Evolutionary conservation across 129 eudicot genomes (phyloP).

Genomic region (Tanacetum coccineum): DNA sequence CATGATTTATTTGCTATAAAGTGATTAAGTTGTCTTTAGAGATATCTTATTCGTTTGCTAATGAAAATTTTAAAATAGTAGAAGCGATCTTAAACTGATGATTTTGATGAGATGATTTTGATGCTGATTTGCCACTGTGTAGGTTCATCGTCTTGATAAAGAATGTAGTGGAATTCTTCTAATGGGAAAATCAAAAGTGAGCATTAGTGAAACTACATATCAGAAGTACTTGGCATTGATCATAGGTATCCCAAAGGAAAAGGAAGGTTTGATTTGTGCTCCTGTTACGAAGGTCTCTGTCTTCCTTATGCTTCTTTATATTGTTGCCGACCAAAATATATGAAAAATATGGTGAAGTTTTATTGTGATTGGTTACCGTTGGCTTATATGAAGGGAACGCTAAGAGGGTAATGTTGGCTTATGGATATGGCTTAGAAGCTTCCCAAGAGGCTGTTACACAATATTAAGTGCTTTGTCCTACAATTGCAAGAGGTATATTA

Average conservation of each 20-base stretch:
- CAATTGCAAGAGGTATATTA: too few relatives aligned
- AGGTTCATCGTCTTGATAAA: constrained; percentile 98
- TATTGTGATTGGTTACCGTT: constrained; percentile 34
- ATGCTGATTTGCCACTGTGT: too few relatives aligned
- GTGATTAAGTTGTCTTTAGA: too few relatives aligned
- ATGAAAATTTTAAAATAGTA: too few relatives aligned
- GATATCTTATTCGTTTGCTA: too few relatives aligned
- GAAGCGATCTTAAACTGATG: too few relatives aligned
- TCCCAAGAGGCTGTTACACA: constrained; percentile 84
- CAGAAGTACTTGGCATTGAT: constrained; percentile 87
- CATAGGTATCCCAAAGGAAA: constrained; percentile 79
- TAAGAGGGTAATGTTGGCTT: constrained; percentile 75
- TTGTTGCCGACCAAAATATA: not conserved
- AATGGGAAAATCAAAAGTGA: constrained; percentile 89
- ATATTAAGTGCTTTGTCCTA: constrained; percentile 88
- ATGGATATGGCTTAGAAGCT: constrained; percentile 64
- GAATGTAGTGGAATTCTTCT: constrained; percentile 84
- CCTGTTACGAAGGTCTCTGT: constrained; percentile 67
- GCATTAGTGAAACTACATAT: constrained; percentile 56
- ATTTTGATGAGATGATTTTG: too few relatives aligned
- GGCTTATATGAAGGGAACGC: constrained; percentile 74
- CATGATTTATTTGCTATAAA: too few relatives aligned
- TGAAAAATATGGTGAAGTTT: not conserved
- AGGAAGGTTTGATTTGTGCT: constrained; percentile 71
- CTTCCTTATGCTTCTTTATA: not conserved